Base-by-base conservation (phyloP, 768 basidiomycete species). In the Trametes cinnabarina region DNA sequence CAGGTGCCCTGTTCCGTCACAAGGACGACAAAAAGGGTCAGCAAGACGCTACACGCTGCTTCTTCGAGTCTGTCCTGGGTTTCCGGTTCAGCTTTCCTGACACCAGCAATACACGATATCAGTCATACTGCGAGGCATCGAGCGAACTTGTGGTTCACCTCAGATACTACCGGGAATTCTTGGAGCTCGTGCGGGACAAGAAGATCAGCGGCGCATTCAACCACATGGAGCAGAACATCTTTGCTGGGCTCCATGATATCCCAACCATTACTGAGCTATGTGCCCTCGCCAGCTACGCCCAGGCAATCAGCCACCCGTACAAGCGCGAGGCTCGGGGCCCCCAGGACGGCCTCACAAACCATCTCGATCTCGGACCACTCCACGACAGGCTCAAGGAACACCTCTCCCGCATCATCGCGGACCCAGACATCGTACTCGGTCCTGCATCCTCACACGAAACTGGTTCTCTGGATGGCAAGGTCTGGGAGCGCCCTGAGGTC, bases 11-110 rank as follows among this genome's bases (percentile, higher is more conserved):
- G 0, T 74, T 71, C 37, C 56, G 64, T 9, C 55, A 77, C 66
- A 75, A 75, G 47, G 72, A 74, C 46, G 51, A 71, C 11, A 76
- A 74, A 40, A 68, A 67, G 28, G 74, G 73, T 15, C 72, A 73
- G 32, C 68, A 69, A 22, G 72, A 74, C 37, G 62, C 63, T 1
- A 65, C 61, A 41, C 32, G 53, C 17, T 42, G 53, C 4, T 72
- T 57, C 47, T 70, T 73, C 43, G 61, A 69, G 22, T 7, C 20
- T 0, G 32, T 25, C 1, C 3, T 26, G 8, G 20, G 22, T 3
- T 19, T 8, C 4, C 37, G 7, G 8, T 61, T 63, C 20, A 10
- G 39, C 1, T 78, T 69, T 46, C 73, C 74, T 0, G 72, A 75
- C 47, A 72, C 70, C 1, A 72, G 68, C 55, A 76, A 75, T 55